Evolutionary conservation across 1,284 basidiomycete species (phyloP).

Genomic region (Pisolithus thermaeus): DNA sequence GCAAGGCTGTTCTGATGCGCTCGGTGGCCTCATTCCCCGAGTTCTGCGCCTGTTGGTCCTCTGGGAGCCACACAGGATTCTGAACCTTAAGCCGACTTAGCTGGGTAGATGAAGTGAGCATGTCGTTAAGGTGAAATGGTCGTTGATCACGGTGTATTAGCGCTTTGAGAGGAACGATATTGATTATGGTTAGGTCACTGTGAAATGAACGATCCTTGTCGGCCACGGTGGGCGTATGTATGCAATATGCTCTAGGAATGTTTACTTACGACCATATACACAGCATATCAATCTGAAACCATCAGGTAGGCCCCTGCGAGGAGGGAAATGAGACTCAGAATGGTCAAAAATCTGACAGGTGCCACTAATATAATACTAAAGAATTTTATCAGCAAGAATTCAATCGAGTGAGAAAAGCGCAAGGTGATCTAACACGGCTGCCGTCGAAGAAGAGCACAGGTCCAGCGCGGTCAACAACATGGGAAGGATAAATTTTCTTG

Average conservation of each 20-base stretch:
- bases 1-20: not conserved
- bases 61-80: not conserved
- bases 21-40: not conserved
- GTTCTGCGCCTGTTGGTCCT: not conserved
- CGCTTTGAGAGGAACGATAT: not conserved
- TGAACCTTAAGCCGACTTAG: not conserved
- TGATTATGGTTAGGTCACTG: not conserved
- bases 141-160: not conserved
- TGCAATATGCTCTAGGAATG: not conserved
- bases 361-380: too few relatives aligned
- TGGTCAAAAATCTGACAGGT: too few relatives aligned
- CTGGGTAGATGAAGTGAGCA: not conserved
- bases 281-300: not conserved
- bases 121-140: not conserved
- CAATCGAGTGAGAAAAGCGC: too few relatives aligned
- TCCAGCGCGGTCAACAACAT: too few relatives aligned
- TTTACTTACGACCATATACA: not conserved
- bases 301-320: too few relatives aligned
- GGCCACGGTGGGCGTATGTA: not conserved
- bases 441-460: too few relatives aligned
- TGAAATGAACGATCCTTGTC: not conserved
- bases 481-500: too few relatives aligned
- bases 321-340: too few relatives aligned
- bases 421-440: too few relatives aligned
- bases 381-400: too few relatives aligned